Evolutionary conservation across 495 filamentous ascomycete genomes (phyloP).

Genomic region (Rostrohypoxylon terebratum): DNA sequence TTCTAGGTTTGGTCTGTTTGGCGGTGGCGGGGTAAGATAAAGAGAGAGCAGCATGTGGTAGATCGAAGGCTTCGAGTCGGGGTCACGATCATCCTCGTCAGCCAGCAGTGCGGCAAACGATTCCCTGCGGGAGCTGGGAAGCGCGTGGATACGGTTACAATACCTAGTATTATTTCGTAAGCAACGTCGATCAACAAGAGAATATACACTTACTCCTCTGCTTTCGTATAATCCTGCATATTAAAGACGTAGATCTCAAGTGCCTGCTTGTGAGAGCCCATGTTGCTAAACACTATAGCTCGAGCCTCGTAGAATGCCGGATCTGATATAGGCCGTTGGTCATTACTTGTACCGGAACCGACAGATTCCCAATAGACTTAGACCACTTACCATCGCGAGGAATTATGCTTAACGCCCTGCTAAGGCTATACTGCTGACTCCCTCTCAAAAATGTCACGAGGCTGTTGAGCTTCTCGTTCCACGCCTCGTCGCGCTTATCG

Average conservation of each 20-base stretch:
- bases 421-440: conserved; percentile 82
- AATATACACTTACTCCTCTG: conserved; percentile 79
- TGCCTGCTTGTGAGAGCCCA: conserved; percentile 94
- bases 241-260: conserved; percentile 97
- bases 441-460: conserved; percentile 79
- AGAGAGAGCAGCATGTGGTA: conserved; percentile 91
- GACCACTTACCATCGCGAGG: conserved; percentile 76
- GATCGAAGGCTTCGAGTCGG: conserved; percentile 74
- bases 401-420: conserved; percentile 77
- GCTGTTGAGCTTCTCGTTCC: conserved; percentile 68
- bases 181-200: conserved; percentile 15
- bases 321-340: conserved; percentile 62
- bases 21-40: conserved; percentile 85
- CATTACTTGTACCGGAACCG: neutral
- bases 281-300: conserved; percentile 92
- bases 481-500: conserved; percentile 60
- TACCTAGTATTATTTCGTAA: conserved; percentile 69
- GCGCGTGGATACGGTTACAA: conserved; percentile 83
- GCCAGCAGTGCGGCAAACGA: conserved; percentile 25
- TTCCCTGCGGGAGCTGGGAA: conserved; percentile 50
- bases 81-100: conserved; percentile 55
- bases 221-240: conserved; percentile 84
- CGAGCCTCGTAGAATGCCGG: conserved; percentile 88
- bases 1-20: conserved; percentile 76
- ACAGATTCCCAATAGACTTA: neutral